Evolutionary conservation across 352 stramenopile species (phyloP).

Genomic region (Phytophthora palmivora): DNA sequence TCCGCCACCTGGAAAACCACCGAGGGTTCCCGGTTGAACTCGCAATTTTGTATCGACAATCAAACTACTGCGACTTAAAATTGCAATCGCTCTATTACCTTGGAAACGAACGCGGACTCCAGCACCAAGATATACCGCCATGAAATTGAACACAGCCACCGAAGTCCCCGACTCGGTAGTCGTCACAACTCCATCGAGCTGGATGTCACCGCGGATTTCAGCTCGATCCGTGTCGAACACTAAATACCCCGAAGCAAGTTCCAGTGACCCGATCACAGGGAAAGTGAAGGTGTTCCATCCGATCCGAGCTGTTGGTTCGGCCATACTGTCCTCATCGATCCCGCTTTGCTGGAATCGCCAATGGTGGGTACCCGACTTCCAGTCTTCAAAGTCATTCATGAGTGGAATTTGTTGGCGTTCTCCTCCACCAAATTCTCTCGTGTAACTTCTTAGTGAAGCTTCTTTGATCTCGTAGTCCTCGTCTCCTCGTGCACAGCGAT

Average conservation of each 20-base stretch:
- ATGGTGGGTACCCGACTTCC: conserved; percentile 88
- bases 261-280: conserved; percentile 75
- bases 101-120: conserved; percentile 88
- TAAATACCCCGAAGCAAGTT: conserved; percentile 76
- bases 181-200: conserved; percentile 61
- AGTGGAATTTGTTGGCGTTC: conserved; percentile 73
- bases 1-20: conserved; percentile 93
- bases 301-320: conserved; percentile 31
- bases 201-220: conserved; percentile 63
- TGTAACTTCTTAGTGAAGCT: conserved; percentile 73
- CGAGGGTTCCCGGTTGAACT: conserved; percentile 88
- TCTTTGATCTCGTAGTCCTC: conserved; percentile 91
- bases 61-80: conserved; percentile 92
- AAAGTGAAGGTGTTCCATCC: conserved; percentile 74
- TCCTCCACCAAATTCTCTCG: conserved; percentile 85
- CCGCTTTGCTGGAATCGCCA: conserved; percentile 53
- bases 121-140: conserved; percentile 91
- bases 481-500: conserved; percentile 91
- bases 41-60: conserved; percentile 91
- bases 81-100: conserved; percentile 85
- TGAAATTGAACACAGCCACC: conserved; percentile 96
- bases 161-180: conserved; percentile 80
- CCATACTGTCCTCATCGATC: conserved; percentile 15
- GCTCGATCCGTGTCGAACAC: conserved; percentile 80
- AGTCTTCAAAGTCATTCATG: conserved; percentile 97